Percentiles rank a stretch among this genome's conserved stretches.
Conservation (phyloP, 345 rosid genomes). For the Salix udensis region DNA sequence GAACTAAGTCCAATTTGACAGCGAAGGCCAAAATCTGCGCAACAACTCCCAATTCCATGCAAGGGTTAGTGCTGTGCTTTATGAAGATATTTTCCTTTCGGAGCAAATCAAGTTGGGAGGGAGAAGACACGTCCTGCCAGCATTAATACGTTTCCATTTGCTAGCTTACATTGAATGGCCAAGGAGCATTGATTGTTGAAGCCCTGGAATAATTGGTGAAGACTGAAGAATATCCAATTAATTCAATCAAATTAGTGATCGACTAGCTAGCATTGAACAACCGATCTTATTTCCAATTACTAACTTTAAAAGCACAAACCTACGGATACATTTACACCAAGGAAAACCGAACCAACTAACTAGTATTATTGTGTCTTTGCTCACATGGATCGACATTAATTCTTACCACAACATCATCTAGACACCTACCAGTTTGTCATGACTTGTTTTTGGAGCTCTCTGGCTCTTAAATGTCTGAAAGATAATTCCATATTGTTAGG, state of each 20-base stretch:
- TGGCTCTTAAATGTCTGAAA: background rate
- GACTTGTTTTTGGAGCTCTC: conserved; percentile 6
- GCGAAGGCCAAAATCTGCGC: background rate
- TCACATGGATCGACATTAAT: conserved; percentile 7
- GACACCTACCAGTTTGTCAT: conserved; percentile 13
- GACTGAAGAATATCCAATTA: background rate
- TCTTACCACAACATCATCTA: background rate
- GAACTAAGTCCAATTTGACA: background rate
- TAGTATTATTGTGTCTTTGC: background rate
- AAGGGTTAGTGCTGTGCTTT: background rate
- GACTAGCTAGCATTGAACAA: background rate
- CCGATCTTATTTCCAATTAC: background rate
- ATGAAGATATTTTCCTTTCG: background rate
- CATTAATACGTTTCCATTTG: background rate
- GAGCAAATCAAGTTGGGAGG: background rate
- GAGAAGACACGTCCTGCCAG: background rate
- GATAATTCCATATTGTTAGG: conserved; percentile 1
- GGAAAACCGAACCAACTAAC: background rate
- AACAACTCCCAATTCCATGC: background rate
- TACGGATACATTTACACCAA: background rate
- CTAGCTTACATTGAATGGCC: background rate
- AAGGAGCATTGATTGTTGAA: background rate
- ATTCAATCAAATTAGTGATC: background rate
- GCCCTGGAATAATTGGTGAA: background rate
- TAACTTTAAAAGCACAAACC: conserved; percentile 1